Base-by-base conservation (phyloP, 768 basidiomycete species). In the Fomitopsis serialis region DNA sequence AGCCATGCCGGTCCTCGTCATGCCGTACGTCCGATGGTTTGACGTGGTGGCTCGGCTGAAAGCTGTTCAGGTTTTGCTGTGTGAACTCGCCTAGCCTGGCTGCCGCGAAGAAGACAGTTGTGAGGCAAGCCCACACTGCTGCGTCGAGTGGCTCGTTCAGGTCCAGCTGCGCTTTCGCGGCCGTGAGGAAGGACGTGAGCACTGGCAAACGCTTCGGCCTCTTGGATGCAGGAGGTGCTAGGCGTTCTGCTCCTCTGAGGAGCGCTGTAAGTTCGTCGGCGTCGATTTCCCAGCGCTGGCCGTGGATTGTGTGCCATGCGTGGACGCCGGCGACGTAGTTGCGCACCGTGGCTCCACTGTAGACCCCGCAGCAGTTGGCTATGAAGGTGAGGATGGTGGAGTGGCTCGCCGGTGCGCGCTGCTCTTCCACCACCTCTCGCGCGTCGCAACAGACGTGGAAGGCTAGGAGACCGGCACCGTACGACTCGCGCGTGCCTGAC, bases 221-320 rank as follows among this genome's bases (percentile, higher is more conserved):
- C 25, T 65, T 68, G 0, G 72, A 70, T 0, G 66, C 42, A 0
- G 61, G 23, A 0, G 75, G 77, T 0, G 72, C 57, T 0, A 72
- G 42, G 2, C 47, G 42, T 0, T 62, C 59, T 1, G 72, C 72
- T 0, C 63, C 73, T 19, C 57, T 60, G 0, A 78, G 57, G 0
- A 73, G 27, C 0, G 63, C 53, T 0, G 71, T 62, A 11, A 73
- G 29, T 19, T 70, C 61, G 0, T 44, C 40, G 0, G 64, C 42
- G 24, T 72, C 57, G 1, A 70, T 50, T 0, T 15, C 43, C 71
- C 72, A 78, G 0, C 25, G 42, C 0, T 73, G 4, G 0, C 74
- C 64, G 52, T 81, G 76, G 0, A 79, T 46, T 1, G 71, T 61
- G 56, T 81, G 77, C 78, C 78, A 81, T 2, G 78, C 76, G 1